These are phyloP conservation scores for Staphylotrichum longicolle DNA, from an alignment of 495 filamentous ascomycete species.

Conservation along the genomic window DNA sequence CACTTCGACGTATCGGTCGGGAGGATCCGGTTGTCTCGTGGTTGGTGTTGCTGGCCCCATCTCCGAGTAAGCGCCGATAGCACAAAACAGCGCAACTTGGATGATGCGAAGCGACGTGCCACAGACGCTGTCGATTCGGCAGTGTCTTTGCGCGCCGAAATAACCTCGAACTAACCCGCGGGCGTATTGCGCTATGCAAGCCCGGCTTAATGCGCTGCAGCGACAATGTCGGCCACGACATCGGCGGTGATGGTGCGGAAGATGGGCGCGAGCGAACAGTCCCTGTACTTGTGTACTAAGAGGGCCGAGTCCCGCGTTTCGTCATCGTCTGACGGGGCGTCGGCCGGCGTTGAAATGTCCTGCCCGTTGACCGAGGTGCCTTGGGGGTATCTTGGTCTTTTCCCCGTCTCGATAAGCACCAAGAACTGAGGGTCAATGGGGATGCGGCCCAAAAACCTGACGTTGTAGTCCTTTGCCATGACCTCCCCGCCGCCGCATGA, in stretches of 20 bases:
- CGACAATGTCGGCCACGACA: constrained; percentile 23
- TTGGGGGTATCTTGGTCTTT: constrained; percentile 48
- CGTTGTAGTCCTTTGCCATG: constrained; percentile 83
- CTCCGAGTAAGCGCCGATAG: no score
- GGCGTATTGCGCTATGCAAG: neutral
- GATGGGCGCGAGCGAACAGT: constrained; percentile 70
- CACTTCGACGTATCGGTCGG: no score
- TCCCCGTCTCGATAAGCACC: constrained; percentile 53
- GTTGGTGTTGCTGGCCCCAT: no score
- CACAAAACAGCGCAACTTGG: no score
- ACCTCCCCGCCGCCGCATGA: constrained; percentile 82
- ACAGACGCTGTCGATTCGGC: no score
- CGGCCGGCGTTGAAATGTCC: constrained; percentile 37
- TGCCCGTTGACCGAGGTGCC: constrained; percentile 49
- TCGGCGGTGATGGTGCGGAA: constrained; percentile 61
- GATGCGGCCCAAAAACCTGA: constrained; percentile 80
- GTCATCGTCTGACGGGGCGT: constrained; percentile 3
- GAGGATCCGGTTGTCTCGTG: no score
- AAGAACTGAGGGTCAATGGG: constrained; percentile 78
- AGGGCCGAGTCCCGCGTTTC: constrained; percentile 50
- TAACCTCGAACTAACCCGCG: no score
- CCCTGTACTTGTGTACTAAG: constrained; percentile 74
- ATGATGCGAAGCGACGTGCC: no score
- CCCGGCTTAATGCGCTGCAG: neutral
- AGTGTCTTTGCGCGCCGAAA: no score